A percentile compares a stretch with the other conserved stretches of the same genome.
These are phyloP conservation scores for Aspergillus awamori DNA, from an alignment of 2,329 filamentous ascomycete species.

Conservation along the genomic window DNA sequence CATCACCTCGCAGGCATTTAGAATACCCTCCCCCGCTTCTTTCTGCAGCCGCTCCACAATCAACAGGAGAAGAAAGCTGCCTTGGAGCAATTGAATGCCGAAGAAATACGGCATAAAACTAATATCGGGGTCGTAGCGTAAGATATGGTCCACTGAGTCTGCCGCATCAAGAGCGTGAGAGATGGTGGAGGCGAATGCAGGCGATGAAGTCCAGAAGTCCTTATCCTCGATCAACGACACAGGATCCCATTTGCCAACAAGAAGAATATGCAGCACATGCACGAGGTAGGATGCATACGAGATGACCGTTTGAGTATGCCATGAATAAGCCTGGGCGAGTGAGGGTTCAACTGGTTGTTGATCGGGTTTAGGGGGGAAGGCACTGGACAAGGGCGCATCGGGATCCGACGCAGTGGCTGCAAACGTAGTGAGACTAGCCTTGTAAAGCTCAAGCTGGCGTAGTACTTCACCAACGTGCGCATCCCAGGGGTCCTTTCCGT, in stretches of 20 bases:
- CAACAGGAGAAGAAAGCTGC: slow-evolving; percentile 81
- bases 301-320: slow-evolving; percentile 79
- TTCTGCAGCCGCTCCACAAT: slow-evolving; percentile 87
- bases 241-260: slow-evolving; percentile 95
- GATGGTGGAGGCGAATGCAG: slow-evolving; percentile 83
- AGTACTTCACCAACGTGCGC: slow-evolving; percentile 77
- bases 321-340: slow-evolving; percentile 38
- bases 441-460: slow-evolving; percentile 78
- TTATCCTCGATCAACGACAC: slow-evolving; percentile 92
- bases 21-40: slow-evolving; percentile 82
- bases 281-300: slow-evolving; percentile 91
- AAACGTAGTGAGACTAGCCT: slow-evolving; percentile 65
- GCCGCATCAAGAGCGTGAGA: slow-evolving; percentile 86
- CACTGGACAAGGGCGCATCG: slow-evolving; percentile 44
- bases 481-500: slow-evolving; percentile 76
- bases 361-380: slow-evolving; percentile 63
- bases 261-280: slow-evolving; percentile 86
- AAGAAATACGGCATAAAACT: slow-evolving; percentile 99
- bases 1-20: slow-evolving; percentile 88
- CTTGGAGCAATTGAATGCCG: slow-evolving; percentile 88
- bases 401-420: slow-evolving; percentile 31
- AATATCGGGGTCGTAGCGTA: slow-evolving; percentile 86
- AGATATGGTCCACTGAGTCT: slow-evolving; percentile 82
- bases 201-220: slow-evolving; percentile 89
- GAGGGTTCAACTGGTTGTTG: slow-evolving; percentile 54